Percentiles rank a stretch among this genome's conserved stretches.
Conservation (phyloP, 371 early-diverging fungal species). For the Dinochytrium kinnereticum region DNA sequence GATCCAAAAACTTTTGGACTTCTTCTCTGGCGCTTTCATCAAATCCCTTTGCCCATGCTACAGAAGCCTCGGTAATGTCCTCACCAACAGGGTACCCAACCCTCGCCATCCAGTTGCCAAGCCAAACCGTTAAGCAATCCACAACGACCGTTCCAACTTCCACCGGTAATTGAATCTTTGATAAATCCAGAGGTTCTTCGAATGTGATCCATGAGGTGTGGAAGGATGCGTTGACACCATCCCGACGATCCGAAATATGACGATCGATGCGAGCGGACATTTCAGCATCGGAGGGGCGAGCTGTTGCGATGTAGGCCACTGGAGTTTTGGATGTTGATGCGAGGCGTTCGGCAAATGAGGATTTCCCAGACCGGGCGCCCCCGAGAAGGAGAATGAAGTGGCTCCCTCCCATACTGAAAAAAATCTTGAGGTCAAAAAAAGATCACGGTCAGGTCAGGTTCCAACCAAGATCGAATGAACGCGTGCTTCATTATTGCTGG, state of each 20-base stretch:
- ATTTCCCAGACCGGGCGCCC: slow-evolving; percentile 38
- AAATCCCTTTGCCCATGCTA: slow-evolving; percentile 25
- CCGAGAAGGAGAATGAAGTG: slow-evolving; percentile 32
- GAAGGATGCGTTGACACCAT: not conserved
- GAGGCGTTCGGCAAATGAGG: slow-evolving; percentile 35
- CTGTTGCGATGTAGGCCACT: slow-evolving; percentile 29
- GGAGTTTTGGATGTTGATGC: slow-evolving; percentile 14
- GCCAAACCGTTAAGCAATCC: slow-evolving; percentile 36
- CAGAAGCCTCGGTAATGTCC: slow-evolving; percentile 21
- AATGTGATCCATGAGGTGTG: slow-evolving; percentile 11
- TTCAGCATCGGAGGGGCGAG: slow-evolving; percentile 29
- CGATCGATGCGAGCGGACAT: slow-evolving; percentile 27
- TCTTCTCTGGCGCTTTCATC: slow-evolving; percentile 27
- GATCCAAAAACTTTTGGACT: slow-evolving; percentile 24
- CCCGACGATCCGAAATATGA: slow-evolving; percentile 22
- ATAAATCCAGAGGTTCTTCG: slow-evolving; percentile 27
- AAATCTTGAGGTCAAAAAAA: no score
- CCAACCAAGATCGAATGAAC: no score
- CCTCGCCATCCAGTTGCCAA: slow-evolving; percentile 26
- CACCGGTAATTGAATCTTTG: not conserved
- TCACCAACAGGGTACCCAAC: slow-evolving; percentile 24
- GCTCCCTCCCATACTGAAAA: not conserved
- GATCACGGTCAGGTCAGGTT: no score
- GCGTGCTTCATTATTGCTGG: no score
- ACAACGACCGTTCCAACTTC: slow-evolving; percentile 16